These are phyloP conservation scores for Phytopythium sindhum DNA, from an alignment of 352 stramenopile genomes.

Conservation along the genomic window DNA sequence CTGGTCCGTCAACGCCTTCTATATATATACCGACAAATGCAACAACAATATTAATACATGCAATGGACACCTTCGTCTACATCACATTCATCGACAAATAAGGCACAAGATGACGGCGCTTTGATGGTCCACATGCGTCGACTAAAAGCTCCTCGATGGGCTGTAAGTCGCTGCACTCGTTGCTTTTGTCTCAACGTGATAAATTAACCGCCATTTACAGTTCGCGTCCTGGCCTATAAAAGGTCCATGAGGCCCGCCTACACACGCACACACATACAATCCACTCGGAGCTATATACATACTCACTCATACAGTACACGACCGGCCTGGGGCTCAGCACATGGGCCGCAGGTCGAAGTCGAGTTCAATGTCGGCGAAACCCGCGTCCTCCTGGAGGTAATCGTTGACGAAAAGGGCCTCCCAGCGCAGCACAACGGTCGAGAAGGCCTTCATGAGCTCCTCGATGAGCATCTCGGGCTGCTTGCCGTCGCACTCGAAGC, in stretches of 20 bases:
- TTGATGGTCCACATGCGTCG: no score
- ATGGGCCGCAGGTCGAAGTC: constrained; percentile 18
- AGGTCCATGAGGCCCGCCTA: no score
- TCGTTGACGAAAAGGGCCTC: constrained; percentile 73
- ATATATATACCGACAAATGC: no score
- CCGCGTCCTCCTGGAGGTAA: constrained; percentile 39
- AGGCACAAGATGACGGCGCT: no score
- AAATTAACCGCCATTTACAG: background rate
- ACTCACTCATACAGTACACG: background rate
- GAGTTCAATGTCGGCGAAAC: constrained; percentile 39
- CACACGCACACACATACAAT: background rate
- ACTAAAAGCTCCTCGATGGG: no score
- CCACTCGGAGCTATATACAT: background rate
- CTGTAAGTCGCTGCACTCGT: no score
- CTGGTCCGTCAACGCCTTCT: no score
- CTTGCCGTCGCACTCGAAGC: constrained; percentile 50
- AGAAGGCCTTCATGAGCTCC: constrained; percentile 58
- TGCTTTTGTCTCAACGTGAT: background rate
- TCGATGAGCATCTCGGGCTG: constrained; percentile 42
- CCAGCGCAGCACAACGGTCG: constrained; percentile 67
- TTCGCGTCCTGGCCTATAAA: background rate
- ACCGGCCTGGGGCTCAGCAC: background rate
- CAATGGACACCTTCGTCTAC: background rate
- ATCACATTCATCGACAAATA: no score
- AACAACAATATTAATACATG: no score